A percentile compares a stretch with the other conserved stretches of the same genome.
Evolutionary conservation across 2,329 filamentous ascomycete genomes (phyloP).

Genomic region (Paecilomyces fulvus): DNA sequence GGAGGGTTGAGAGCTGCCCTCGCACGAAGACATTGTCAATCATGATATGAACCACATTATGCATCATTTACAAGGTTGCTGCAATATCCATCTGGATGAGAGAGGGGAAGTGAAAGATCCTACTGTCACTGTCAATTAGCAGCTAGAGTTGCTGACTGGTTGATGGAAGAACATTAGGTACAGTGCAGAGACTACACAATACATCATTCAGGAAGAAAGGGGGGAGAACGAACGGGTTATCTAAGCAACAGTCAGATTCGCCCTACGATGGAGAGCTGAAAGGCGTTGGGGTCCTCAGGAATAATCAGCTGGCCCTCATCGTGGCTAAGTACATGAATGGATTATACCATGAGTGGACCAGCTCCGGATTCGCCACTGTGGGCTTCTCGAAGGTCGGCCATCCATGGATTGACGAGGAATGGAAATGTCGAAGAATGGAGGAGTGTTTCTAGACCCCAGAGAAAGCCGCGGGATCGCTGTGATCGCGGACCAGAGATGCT

Average conservation of each 20-base stretch:
- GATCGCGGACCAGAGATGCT: background rate
- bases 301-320: background rate
- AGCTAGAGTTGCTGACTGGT: background rate
- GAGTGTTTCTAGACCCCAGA: background rate
- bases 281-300: background rate
- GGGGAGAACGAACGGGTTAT: background rate
- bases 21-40: background rate
- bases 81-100: background rate
- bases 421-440: background rate
- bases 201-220: background rate
- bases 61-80: background rate
- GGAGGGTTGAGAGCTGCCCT: background rate
- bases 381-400: background rate
- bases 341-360: background rate
- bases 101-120: background rate
- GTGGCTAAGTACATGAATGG: background rate
- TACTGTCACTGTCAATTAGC: background rate
- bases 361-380: background rate
- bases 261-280: background rate
- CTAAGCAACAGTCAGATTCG: background rate
- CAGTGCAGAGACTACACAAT: background rate
- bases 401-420: background rate
- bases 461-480: background rate
- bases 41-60: background rate
- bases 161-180: background rate